Evolutionary conservation across 2,329 filamentous ascomycete species (phyloP), one percentile per base, ranked within the genome.

Genomic region (Aspergillus pseudonomiae): DNA sequence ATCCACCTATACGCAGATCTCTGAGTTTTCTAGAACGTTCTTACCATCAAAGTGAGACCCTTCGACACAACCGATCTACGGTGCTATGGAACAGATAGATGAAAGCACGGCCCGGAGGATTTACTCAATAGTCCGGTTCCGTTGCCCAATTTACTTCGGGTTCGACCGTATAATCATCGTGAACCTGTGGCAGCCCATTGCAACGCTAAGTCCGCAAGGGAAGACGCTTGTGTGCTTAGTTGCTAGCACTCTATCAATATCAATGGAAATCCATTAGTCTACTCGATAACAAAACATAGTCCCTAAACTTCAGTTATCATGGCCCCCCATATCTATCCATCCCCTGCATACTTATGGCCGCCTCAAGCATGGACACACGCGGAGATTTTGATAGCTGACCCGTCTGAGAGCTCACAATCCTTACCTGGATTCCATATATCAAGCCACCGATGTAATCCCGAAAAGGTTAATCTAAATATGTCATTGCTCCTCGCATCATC

Each of bases 51-150:
- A 28, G 16, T 52, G 48, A n/a, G n/a, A 9, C 26, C 14, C 19
- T 30, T 19, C 19, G 7, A 52, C 9, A 34, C 26, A 52, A 32
- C 19, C 9, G 48, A 52, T 52, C 48, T 34, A 52, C 48, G 19
- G 48, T 52, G 28, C 48, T 21, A 32, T 32, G 48, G 48, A 52
- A 19, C 28, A 52, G 26, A 52, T 52, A 52, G 21, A 52, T 52
- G 48, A 52, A 52, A 52, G 48, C 48, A 32, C 48, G 48, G 28
- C 48, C 48, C 48, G 48, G 48, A 34, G 48, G 28, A 52, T 52
- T 48, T 12, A 6, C 16, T 52, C 28, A 28, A 32, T 21, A 32
- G 28, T 30, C 26, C 46, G 9, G 3, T 52, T 4, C 39, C 39
- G 16, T n/a, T 10, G 16, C 4, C 16, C 7, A n/a, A 52, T 52